Evolutionary conservation across 257 asterid species (phyloP).

Genomic region (Agastache rugosa): DNA sequence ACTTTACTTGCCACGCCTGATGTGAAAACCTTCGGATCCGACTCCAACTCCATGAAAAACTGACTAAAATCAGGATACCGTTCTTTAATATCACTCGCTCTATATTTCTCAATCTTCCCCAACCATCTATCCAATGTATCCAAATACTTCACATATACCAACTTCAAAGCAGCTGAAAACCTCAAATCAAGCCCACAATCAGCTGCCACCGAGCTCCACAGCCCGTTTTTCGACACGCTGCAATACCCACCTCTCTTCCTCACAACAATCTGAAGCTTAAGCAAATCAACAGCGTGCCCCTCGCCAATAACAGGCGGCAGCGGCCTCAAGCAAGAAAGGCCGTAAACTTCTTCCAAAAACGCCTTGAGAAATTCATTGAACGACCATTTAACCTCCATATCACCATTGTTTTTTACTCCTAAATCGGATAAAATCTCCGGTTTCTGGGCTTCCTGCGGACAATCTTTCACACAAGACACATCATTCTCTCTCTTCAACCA

Average conservation of each 20-base stretch:
- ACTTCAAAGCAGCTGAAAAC: conserved; percentile 54
- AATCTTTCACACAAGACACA: conserved; percentile 51
- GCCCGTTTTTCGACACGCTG: conserved; percentile 29
- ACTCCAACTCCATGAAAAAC: conserved; percentile 52
- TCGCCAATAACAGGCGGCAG: conserved; percentile 63
- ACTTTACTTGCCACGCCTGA: conserved; percentile 44
- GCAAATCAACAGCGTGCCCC: conserved; percentile 63
- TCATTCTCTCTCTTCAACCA: conserved; percentile 55
- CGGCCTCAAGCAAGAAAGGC: conserved; percentile 50
- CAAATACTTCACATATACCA: conserved; percentile 60
- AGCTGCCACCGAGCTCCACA: conserved; percentile 54
- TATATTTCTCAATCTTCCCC: conserved; percentile 42
- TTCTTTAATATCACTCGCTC: conserved; percentile 15
- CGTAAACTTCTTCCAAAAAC: conserved; percentile 42
- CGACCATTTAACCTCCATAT: conserved; percentile 32
- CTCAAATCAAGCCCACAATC: conserved; percentile 59
- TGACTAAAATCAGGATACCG: conserved; percentile 29
- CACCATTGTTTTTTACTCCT: conserved; percentile 15
- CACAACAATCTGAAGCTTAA: conserved; percentile 53
- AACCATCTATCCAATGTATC: conserved; percentile 48
- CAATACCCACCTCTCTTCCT: conserved; percentile 58
- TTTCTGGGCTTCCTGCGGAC: conserved; percentile 26
- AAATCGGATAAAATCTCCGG: conserved; percentile 20
- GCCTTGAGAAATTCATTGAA: conserved; percentile 45
- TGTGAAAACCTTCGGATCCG: conserved; percentile 54